Base-by-base conservation (phyloP, 768 basidiomycete genomes). In the Dioszegia aurantiaca region DNA sequence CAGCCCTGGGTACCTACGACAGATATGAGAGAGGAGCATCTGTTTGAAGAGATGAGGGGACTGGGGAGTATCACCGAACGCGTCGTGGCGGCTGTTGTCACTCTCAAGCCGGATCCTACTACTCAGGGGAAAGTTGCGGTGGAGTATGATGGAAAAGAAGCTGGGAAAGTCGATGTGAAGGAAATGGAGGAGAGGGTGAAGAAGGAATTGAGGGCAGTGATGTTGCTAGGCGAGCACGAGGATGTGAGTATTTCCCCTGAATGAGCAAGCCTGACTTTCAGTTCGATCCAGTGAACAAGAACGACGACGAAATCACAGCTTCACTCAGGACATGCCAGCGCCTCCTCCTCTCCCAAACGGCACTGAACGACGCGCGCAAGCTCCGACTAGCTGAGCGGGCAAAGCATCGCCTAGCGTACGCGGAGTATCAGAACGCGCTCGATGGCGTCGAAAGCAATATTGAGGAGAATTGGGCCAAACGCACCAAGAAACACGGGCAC, bases 61-160 rank as follows among this genome's bases (percentile, higher is more conserved):
- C 87, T 92, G 62, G 93, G 92, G 0, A 87, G 88, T 24, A 76
- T 95, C 64, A 91, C 89, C 11, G 93, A 95, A 77, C 82, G 93
- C 21, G 63, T 79, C 4, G 73, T 78, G 2, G 73, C 72, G 28
- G 76, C 70, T 17, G 41, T 74, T 24, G 55, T 70, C 24, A 59
- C 61, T 12, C 48, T 59, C 9, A 37, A 27, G 47, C 39, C 47
- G n/a, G 61, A 63, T 12, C 56, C 46, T 31, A 49, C 53, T 12
- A 39, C 12, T 9, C 67, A 76, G 72, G 36, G 61, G 40, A 53
- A 76, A 77, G 23, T 31, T 36, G 77, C 80, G 14, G 43, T 26
- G 19, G 52, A 58, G 19, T 31, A 23, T 21, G 55, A 43, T 14
- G 44, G 49, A 14, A 55, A 61, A 73, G 87, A 87, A 17, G 86